phyloP scores from a whole-genome alignment of 2,329 filamentous ascomycete species.

The Penicillium polonicum region DNA sequence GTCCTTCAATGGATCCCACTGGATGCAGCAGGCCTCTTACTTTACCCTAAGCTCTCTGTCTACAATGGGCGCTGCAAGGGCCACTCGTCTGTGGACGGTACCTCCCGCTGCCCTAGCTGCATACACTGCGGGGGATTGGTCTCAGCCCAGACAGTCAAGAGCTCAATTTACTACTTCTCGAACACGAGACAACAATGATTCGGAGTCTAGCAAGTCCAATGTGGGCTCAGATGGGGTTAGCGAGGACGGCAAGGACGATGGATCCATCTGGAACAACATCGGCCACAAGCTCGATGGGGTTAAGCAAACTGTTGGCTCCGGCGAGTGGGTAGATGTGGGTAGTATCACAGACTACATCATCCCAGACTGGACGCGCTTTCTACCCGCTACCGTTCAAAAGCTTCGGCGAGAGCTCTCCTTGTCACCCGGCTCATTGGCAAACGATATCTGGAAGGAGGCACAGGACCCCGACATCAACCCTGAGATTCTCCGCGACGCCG shows the following conservation, averaged over 20 bases:
- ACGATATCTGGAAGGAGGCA: conserved; percentile 91
- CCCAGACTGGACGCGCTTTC: conserved; percentile 74
- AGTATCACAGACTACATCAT: conserved; percentile 69
- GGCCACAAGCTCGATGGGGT: conserved; percentile 47
- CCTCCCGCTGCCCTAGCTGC: conserved; percentile 36
- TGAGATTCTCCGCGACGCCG: conserved; percentile 78
- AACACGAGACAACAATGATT: conserved; percentile 14
- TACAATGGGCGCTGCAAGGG: conserved; percentile 38
- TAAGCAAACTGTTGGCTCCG: conserved; percentile 41
- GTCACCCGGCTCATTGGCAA: conserved; percentile 80
- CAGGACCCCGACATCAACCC: conserved; percentile 80
- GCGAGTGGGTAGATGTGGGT: conserved; percentile 48
- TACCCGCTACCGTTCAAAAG: conserved; percentile 77
- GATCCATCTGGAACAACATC: conserved; percentile 51
- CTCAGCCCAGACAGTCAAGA: conserved; percentile 26
- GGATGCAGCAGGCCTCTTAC: conserved; percentile 24
- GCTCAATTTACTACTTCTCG: conserved; percentile 26
- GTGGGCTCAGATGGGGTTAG: conserved; percentile 3
- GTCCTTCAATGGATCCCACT: conserved; percentile 16
- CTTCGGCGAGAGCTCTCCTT: conserved; percentile 85
- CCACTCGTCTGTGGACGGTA: conserved; percentile 37
- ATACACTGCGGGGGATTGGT: conserved; percentile 28
- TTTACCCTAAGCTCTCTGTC: conserved; percentile 18
- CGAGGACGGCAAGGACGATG: conserved; percentile 25
- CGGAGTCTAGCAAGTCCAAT: conserved; percentile 8